These are phyloP conservation scores for Trichoderma breve DNA, from an alignment of 2,329 filamentous ascomycete genomes.

Conservation along the genomic window DNA sequence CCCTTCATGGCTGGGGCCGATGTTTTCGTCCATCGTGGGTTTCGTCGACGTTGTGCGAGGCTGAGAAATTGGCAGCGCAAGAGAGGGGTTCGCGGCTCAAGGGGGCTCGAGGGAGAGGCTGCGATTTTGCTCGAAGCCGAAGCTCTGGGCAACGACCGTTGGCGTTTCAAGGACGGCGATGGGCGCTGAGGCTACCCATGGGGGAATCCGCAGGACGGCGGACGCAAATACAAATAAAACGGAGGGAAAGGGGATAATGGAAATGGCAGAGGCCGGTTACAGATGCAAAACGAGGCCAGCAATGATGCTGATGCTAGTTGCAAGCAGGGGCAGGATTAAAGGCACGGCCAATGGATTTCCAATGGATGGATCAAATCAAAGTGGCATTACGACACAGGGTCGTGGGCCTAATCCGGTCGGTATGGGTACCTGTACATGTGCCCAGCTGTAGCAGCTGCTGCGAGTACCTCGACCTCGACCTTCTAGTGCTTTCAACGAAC, in stretches of 20 bases:
- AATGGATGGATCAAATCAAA: neutral
- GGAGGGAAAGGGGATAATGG: neutral
- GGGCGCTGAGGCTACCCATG: conserved; percentile 18
- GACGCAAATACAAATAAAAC: neutral
- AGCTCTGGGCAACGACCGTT: conserved; percentile 13
- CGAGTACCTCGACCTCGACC: neutral
- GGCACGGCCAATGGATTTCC: conserved; percentile 1
- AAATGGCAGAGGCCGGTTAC: neutral
- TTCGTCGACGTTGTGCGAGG: neutral
- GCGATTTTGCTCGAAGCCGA: neutral
- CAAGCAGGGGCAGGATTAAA: neutral
- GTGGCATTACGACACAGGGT: conserved; percentile 5
- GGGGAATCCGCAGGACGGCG: conserved; percentile 6
- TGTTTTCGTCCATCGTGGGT: conserved; percentile 39
- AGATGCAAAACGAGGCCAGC: neutral
- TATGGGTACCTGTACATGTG: neutral
- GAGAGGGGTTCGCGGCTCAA: conserved; percentile 11
- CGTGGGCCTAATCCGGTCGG: conserved; percentile 2
- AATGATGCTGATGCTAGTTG: conserved; percentile 5
- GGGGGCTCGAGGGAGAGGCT: neutral
- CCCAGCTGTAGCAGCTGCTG: neutral
- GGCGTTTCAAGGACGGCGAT: conserved; percentile 9
- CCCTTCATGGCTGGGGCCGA: conserved; percentile 35
- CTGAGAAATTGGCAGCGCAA: conserved; percentile 5
- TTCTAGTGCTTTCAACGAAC: neutral